A percentile compares a stretch with the other conserved stretches of the same genome.
These are phyloP conservation scores for Lipomyces chichibuensis DNA, from an alignment of 805 yeast genomes.

Conservation along the genomic window DNA sequence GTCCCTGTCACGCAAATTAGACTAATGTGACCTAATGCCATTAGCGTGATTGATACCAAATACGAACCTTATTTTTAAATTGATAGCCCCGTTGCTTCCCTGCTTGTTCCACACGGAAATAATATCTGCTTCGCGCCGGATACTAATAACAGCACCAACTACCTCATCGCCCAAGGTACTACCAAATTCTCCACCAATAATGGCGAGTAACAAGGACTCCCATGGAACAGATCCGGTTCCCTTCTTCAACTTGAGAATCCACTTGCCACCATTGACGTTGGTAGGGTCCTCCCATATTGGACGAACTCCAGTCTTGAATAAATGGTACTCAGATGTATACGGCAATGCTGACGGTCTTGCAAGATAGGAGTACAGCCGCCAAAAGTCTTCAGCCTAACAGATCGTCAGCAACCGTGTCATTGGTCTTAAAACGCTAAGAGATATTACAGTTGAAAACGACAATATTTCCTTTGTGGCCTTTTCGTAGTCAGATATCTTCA, in stretches of 20 bases:
- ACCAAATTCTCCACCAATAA: slow-evolving; percentile 51
- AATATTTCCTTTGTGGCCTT: slow-evolving; percentile 90
- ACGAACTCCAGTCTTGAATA: slow-evolving; percentile 88
- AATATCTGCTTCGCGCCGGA: slow-evolving; percentile 58
- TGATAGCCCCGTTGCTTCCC: slow-evolving; percentile 42
- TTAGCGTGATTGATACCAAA: background rate
- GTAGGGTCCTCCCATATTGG: slow-evolving; percentile 98
- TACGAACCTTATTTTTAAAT: slow-evolving; percentile 32
- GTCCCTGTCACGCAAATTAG: slow-evolving; percentile 14
- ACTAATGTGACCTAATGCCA: background rate
- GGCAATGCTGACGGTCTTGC: slow-evolving; percentile 90
- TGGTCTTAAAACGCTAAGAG: background rate
- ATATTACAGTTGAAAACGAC: slow-evolving; percentile 63
- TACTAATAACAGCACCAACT: slow-evolving; percentile 62
- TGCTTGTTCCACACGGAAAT: slow-evolving; percentile 63
- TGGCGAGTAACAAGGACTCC: slow-evolving; percentile 54
- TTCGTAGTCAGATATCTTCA: slow-evolving; percentile 75
- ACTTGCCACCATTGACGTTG: slow-evolving; percentile 90
- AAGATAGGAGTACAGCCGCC: slow-evolving; percentile 94
- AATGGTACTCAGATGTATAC: slow-evolving; percentile 89
- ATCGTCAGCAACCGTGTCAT: background rate
- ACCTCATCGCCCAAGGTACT: slow-evolving; percentile 50
- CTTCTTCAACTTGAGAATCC: slow-evolving; percentile 75
- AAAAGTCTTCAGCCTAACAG: slow-evolving; percentile 81
- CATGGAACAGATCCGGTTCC: slow-evolving; percentile 44